phyloP scores from a whole-genome alignment of 108 stramenopile genomes.

The Nannochloropsis salina region DNA sequence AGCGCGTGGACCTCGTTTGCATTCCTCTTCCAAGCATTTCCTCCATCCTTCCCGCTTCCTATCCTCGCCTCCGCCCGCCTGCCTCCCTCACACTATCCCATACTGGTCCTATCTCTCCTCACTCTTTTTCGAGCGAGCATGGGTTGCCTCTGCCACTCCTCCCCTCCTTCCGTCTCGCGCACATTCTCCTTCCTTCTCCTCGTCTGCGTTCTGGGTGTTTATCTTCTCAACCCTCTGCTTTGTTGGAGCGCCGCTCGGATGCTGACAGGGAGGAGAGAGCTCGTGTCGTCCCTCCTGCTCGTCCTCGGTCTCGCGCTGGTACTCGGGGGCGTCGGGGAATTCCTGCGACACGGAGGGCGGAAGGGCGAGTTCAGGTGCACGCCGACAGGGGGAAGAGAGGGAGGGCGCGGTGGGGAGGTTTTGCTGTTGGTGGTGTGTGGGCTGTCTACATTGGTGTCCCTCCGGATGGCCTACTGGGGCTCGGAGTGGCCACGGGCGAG shows the following conservation, averaged over 20 bases:
- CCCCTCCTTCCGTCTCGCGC: not conserved
- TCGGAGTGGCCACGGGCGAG: not conserved
- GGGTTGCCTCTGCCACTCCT: not conserved
- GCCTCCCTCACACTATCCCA: not conserved
- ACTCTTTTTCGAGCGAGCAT: not conserved
- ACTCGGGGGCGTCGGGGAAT: not conserved
- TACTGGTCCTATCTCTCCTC: not conserved
- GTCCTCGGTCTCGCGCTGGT: not conserved
- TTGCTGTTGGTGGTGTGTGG: not conserved
- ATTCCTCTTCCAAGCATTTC: not conserved
- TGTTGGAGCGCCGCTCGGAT: not conserved
- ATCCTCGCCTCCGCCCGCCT: not conserved
- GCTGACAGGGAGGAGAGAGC: not conserved
- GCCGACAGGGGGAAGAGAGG: not conserved
- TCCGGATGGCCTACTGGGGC: not conserved
- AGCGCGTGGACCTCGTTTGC: not conserved
- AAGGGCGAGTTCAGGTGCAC: not conserved
- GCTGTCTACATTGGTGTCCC: too few relatives aligned
- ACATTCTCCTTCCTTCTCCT: not conserved
- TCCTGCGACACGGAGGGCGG: not conserved
- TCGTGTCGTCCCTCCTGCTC: not conserved
- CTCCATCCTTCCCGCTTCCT: not conserved
- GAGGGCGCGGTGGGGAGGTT: not conserved
- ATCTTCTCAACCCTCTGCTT: not conserved
- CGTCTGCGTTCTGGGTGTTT: not conserved